phyloP scores from a whole-genome alignment of 2,329 filamentous ascomycete species.

The Ophiosphaerella korrae region DNA sequence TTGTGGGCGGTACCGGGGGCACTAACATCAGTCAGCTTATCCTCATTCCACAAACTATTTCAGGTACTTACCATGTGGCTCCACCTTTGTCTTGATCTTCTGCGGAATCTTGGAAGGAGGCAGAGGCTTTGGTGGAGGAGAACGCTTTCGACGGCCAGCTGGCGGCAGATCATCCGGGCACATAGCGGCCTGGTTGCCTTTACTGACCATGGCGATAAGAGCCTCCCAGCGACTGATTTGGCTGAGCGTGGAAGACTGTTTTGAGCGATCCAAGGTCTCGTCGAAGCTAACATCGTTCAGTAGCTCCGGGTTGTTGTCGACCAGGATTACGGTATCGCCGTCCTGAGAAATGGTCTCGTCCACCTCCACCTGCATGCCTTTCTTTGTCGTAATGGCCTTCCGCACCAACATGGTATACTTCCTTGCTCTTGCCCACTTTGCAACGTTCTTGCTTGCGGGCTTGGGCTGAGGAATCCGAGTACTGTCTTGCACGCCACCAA shows the following conservation, averaged over 20 bases:
- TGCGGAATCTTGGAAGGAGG: no score
- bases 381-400: not conserved
- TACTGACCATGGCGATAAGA: not conserved
- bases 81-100: no score
- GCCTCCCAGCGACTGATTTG: not conserved
- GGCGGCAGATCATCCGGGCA: no score
- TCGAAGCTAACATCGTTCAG: slow-evolving; percentile 13
- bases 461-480: not conserved
- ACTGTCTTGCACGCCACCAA: not conserved
- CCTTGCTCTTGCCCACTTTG: not conserved
- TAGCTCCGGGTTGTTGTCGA: slow-evolving; percentile 4
- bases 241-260: not conserved
- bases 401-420: not conserved
- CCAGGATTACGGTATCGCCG: slow-evolving; percentile 2
- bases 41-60: no score
- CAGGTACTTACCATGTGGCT: no score
- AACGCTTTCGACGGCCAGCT: no score
- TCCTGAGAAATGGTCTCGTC: not conserved
- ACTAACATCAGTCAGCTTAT: no score
- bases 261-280: slow-evolving; percentile 1
- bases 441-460: not conserved
- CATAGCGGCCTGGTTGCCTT: not conserved
- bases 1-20: no score
- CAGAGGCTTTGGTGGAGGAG: no score
- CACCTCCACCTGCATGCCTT: not conserved